phyloP scores from a whole-genome alignment of 2,329 filamentous ascomycete genomes.

The Bimuria novae-zelandiae region DNA sequence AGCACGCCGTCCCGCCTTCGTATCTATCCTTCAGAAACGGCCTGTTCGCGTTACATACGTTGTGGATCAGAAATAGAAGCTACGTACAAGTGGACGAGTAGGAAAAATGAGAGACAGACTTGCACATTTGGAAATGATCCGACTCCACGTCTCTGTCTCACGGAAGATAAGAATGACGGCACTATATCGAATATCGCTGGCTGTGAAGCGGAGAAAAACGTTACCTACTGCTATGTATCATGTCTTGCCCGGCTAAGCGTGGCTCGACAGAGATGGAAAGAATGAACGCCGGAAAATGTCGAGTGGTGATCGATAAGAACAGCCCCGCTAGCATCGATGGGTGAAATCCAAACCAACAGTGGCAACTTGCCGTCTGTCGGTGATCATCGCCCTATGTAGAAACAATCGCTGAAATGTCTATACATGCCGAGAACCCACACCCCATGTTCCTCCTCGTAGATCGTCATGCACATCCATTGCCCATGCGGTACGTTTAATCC shows the following conservation, averaged over 20 bases:
- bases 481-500: conserved; percentile 11
- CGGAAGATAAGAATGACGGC: not conserved
- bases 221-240: conserved; percentile 41
- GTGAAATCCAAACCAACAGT: conserved; percentile 15
- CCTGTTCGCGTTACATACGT: not conserved
- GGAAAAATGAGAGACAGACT: not conserved
- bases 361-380: conserved; percentile 10
- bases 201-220: conserved; percentile 6
- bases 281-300: conserved; percentile 42
- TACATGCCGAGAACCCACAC: conserved; percentile 32
- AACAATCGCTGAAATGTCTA: conserved; percentile 38
- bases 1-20: not conserved
- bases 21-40: not conserved
- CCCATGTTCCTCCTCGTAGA: conserved; percentile 7
- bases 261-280: conserved; percentile 13
- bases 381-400: conserved; percentile 15
- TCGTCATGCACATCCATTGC: conserved; percentile 15
- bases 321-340: conserved; percentile 17
- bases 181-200: conserved; percentile 5
- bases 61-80: not conserved
- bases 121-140: not conserved
- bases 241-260: not conserved
- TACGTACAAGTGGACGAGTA: not conserved
- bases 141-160: not conserved
- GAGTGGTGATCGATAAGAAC: conserved; percentile 3